phyloP scores from a whole-genome alignment of 306 rosid genomes.

The Nissolia schottii region DNA sequence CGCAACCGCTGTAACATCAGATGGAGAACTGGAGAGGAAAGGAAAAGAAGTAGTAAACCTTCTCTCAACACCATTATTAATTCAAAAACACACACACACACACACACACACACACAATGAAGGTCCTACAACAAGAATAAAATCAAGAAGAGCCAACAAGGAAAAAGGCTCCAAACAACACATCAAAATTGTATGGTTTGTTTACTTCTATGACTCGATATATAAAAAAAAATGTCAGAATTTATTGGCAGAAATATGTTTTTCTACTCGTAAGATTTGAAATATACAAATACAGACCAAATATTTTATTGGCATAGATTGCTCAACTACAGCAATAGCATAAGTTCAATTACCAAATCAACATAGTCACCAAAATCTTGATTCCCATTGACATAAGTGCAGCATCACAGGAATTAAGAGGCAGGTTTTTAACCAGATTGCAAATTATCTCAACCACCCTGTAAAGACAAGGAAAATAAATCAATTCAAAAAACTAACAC shows the following conservation, averaged over 20 bases:
- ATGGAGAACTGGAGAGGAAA: slow-evolving; percentile 60
- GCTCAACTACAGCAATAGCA: slow-evolving; percentile 9
- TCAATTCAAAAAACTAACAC: neutral
- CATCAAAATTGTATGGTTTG: neutral
- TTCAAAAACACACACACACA: too few relatives aligned
- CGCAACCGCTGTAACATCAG: slow-evolving; percentile 54
- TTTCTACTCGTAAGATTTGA: neutral
- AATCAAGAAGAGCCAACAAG: neutral
- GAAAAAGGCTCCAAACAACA: slow-evolving; percentile 7
- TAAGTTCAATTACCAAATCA: slow-evolving; percentile 58
- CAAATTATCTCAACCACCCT: slow-evolving; percentile 86
- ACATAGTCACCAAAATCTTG: slow-evolving; percentile 66
- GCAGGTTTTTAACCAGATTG: slow-evolving; percentile 55
- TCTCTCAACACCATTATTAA: neutral
- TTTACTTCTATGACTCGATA: neutral
- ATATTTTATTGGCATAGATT: neutral
- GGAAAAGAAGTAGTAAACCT: slow-evolving; percentile 15
- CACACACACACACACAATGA: too few relatives aligned
- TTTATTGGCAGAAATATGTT: neutral
- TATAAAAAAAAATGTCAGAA: slow-evolving; percentile 2
- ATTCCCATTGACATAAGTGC: slow-evolving; percentile 70
- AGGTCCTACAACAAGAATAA: neutral
- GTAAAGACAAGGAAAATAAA: slow-evolving; percentile 23
- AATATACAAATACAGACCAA: slow-evolving; percentile 16
- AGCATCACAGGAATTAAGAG: slow-evolving; percentile 62